Evolutionary conservation across 768 basidiomycete genomes (phyloP), one percentile per base, ranked within the genome.

Genomic region (Agrocybe pediades): DNA sequence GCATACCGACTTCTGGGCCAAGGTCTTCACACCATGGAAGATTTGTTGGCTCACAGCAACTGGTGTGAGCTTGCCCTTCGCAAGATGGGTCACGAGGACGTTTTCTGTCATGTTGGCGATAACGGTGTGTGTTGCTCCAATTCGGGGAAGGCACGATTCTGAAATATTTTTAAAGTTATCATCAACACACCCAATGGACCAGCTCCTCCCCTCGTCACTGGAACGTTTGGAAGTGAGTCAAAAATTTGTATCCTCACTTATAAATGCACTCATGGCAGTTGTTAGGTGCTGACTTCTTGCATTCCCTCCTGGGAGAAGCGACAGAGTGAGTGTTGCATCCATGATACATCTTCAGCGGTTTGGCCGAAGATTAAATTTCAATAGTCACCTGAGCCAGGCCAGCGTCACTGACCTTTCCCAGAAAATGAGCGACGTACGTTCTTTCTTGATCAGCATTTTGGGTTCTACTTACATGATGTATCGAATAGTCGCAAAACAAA

Each of bases 41-140:
- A 92, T 65, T 77, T 91, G 36, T 71, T 86, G 11, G 89, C 90
- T 1, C 91, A 92, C 66, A 84, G 83, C 64, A 86, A 92, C 70
- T 92, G 86, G 81, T 87, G 86, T 68, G 90, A 94, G 68, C 72
- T 92, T 9, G 81, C 80, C 0, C 75, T 92, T 7, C 77, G 82
- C 56, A 85, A 84, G 56, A 74, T 90, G 72, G 90, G 91, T 0
- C 74, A 90, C 65, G 55, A 72, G 15, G 75, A 88, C 40, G 86
- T 92, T 15, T 92, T 92, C 69, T 85, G 85, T 54, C 90, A 92
- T 67, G 88, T 92, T 44, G 90, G 91, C 13, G 83, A 87, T 40
- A 74, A 77, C 55, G 80, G 80, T 75, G 52, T 47, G 53, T 27
- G 8, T 26, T 7, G 30, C 9, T 25, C 26, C 9, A 2, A 11